These are phyloP conservation scores for Yamadazyma tumulicola DNA, from an alignment of 805 yeast species.

Conservation along the genomic window DNA sequence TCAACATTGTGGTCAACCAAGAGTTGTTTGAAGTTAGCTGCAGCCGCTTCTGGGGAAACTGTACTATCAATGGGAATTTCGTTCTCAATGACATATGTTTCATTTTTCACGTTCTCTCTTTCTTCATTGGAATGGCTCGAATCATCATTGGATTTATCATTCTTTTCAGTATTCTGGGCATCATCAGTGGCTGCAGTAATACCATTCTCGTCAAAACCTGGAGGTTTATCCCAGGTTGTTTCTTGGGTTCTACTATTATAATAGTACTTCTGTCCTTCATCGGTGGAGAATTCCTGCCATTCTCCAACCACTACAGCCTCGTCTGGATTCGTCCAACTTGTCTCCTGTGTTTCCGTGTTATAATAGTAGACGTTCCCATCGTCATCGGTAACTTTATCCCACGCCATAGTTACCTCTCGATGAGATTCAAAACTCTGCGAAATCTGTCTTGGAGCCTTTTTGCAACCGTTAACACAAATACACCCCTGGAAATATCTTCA, in stretches of 20 bases:
- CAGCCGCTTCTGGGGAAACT: constrained; percentile 28
- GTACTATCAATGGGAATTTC: constrained; percentile 1
- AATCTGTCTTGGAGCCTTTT: too few species aligned
- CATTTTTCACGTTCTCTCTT: constrained; percentile 1
- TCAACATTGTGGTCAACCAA: constrained; percentile 57
- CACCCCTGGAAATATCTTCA: too few species aligned
- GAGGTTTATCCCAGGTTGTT: constrained; percentile 82
- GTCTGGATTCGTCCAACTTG: constrained; percentile 81
- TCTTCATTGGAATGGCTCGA: constrained; percentile 4
- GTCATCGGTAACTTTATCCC: constrained; percentile 65
- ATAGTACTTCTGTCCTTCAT: constrained; percentile 63
- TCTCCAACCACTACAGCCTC: constrained; percentile 35
- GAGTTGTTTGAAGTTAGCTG: constrained; percentile 47
- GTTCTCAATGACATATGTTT: constrained; percentile 3
- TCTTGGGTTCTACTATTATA: constrained; percentile 60
- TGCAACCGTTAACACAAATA: too few species aligned
- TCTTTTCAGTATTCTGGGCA: not conserved
- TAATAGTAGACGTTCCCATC: constrained; percentile 72
- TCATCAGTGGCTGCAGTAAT: not conserved
- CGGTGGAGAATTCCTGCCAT: constrained; percentile 47
- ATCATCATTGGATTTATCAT: not conserved
- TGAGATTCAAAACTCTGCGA: too few species aligned
- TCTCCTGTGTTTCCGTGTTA: constrained; percentile 58
- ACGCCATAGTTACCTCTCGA: constrained; percentile 29
- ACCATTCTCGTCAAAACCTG: constrained; percentile 27